Evolutionary conservation across 495 filamentous ascomycete species (phyloP).

Genomic region (Talaromyces ruber): DNA sequence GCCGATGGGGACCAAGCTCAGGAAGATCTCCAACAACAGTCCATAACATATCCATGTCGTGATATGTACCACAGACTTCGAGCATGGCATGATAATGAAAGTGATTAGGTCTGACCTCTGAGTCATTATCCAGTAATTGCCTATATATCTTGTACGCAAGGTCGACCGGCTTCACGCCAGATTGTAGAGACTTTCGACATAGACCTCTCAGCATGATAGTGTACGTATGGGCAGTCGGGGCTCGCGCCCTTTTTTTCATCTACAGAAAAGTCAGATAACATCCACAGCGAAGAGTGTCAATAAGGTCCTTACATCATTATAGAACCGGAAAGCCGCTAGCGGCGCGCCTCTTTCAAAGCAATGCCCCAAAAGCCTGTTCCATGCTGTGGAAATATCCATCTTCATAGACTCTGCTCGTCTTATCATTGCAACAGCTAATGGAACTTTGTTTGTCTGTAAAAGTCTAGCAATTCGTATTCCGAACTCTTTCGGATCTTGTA

Average conservation of each 20-base stretch:
- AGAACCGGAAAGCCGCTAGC: conserved; percentile 60
- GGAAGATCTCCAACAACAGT: conserved; percentile 57
- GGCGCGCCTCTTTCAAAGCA: conserved; percentile 50
- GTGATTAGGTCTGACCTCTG: conserved; percentile 53
- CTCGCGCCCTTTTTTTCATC: conserved; percentile 89
- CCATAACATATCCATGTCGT: conserved; percentile 69
- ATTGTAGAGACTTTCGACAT: conserved; percentile 38
- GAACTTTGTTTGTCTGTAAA: conserved; percentile 43
- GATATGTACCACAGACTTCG: conserved; percentile 61
- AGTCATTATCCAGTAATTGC: conserved; percentile 52
- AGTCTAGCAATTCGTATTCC: conserved; percentile 49
- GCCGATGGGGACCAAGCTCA: conserved; percentile 46
- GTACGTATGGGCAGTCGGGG: conserved; percentile 68
- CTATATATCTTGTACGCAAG: conserved; percentile 64
- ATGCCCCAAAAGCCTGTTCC: conserved; percentile 80
- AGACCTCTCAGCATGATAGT: conserved; percentile 76
- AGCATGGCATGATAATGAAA: conserved; percentile 84
- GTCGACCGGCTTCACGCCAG: conserved; percentile 34
- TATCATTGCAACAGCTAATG: conserved; percentile 58
- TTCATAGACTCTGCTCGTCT: conserved; percentile 51
- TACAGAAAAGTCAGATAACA: conserved; percentile 20
- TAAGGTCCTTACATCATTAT: conserved; percentile 61
- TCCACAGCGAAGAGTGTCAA: background rate
- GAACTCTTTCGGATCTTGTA: conserved; percentile 59
- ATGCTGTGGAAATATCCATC: conserved; percentile 58